Evolutionary conservation across 148 eudicot genomes (phyloP).

Genomic region (Oxyria digyna): DNA sequence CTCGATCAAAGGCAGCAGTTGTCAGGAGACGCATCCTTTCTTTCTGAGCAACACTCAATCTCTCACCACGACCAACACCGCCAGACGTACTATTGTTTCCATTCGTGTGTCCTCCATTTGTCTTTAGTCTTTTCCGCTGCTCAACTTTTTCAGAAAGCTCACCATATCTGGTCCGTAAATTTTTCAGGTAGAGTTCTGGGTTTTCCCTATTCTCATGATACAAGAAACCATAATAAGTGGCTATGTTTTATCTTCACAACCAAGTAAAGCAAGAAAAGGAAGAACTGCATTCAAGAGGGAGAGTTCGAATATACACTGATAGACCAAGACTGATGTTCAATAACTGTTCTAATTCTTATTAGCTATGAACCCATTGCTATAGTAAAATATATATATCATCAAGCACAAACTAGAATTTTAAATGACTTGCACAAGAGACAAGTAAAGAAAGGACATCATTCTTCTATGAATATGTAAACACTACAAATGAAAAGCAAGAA

Average conservation of each 20-base stretch:
- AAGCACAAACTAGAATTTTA: not conserved
- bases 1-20: slow-evolving; percentile 95
- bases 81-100: slow-evolving; percentile 58
- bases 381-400: not conserved
- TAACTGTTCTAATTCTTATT: not conserved
- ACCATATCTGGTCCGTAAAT: slow-evolving; percentile 54
- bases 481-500: not conserved
- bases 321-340: slow-evolving; percentile 3
- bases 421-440: not conserved
- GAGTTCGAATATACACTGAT: not conserved
- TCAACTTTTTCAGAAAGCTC: slow-evolving; percentile 80
- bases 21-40: slow-evolving; percentile 97
- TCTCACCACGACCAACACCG: slow-evolving; percentile 95
- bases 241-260: not conserved
- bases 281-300: not conserved
- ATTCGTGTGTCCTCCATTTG: slow-evolving; percentile 50
- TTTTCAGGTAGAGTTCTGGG: slow-evolving; percentile 75
- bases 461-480: not conserved
- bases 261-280: not conserved
- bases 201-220: slow-evolving; percentile 42
- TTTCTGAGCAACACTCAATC: slow-evolving; percentile 86
- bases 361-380: not conserved
- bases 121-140: slow-evolving; percentile 74
- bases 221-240: not conserved
- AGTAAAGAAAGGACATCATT: not conserved